A percentile compares a stretch with the other conserved stretches of the same genome.
Conservation (phyloP, 768 basidiomycete species). For the Phlebiopsis gigantea region DNA sequence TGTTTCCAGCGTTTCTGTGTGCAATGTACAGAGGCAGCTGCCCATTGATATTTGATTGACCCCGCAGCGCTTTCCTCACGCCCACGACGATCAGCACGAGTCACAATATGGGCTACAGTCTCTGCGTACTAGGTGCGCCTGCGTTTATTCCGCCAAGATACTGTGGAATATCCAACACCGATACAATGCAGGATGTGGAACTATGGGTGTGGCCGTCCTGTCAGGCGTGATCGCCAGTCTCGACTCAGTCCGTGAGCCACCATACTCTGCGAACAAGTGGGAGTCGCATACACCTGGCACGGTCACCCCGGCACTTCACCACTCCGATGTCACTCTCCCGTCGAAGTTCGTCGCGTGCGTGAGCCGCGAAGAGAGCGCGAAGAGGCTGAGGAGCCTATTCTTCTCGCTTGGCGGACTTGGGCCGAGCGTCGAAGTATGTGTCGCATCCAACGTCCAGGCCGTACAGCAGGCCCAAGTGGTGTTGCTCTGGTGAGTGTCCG, state of each 20-base stretch:
- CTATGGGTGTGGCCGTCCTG: constrained; percentile 94
- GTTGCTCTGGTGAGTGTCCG: constrained; percentile 70
- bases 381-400: constrained; percentile 61
- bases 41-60: not conserved
- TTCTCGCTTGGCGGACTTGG: constrained; percentile 53
- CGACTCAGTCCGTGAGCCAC: constrained; percentile 36
- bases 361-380: constrained; percentile 66
- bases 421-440: constrained; percentile 61
- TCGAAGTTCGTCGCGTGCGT: constrained; percentile 85
- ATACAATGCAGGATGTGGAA: constrained; percentile 81
- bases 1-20: constrained; percentile 3
- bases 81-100: constrained; percentile 1
- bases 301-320: constrained; percentile 48
- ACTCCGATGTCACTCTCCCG: constrained; percentile 67
- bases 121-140: constrained; percentile 71
- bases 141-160: constrained; percentile 6
- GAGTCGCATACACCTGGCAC: constrained; percentile 71
- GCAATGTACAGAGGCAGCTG: not conserved
- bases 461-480: constrained; percentile 77
- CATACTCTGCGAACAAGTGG: constrained; percentile 43
- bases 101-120: constrained; percentile 86
- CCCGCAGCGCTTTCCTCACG: constrained; percentile 6
- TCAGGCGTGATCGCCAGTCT: constrained; percentile 89
- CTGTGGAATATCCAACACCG: constrained; percentile 15
- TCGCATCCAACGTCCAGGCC: constrained; percentile 66